Percentiles rank a stretch among this genome's conserved stretches.
Evolutionary conservation across 192 early-diverging fungal species (phyloP).

Genomic region (Cetraspora pellucida): DNA sequence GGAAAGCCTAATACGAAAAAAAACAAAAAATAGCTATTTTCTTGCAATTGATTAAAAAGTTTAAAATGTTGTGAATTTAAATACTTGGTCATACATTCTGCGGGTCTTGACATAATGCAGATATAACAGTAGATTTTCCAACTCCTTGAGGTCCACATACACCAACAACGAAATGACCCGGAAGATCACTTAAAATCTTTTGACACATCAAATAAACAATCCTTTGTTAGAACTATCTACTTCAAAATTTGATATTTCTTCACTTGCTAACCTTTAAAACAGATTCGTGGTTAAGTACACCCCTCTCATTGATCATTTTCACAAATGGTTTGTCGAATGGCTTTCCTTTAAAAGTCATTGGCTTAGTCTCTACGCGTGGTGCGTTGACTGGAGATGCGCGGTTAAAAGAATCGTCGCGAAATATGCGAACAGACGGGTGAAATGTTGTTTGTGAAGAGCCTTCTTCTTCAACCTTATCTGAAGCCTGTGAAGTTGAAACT

Average conservation of each 20-base stretch:
- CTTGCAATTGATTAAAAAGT: background rate
- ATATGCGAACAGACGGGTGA: background rate
- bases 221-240: background rate
- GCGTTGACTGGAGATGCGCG: background rate
- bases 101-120: slow-evolving; percentile 46
- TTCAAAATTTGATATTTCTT: background rate
- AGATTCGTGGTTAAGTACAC: slow-evolving; percentile 27
- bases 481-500: background rate
- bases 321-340: slow-evolving; percentile 23
- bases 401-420: background rate
- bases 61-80: background rate
- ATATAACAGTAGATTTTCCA: slow-evolving; percentile 64
- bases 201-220: background rate
- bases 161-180: slow-evolving; percentile 68
- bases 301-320: slow-evolving; percentile 33
- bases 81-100: slow-evolving; percentile 27
- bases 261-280: slow-evolving; percentile 9
- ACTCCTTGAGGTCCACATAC: slow-evolving; percentile 62
- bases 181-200: slow-evolving; percentile 52
- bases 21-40: background rate
- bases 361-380: slow-evolving; percentile 16
- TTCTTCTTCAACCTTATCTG: background rate
- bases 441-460: background rate
- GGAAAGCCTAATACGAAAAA: slow-evolving; percentile 25
- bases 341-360: background rate